Evolutionary conservation across 139 green algal genomes (phyloP), one percentile per base, ranked within the genome.

Genomic region (Coelastrella sp.): DNA sequence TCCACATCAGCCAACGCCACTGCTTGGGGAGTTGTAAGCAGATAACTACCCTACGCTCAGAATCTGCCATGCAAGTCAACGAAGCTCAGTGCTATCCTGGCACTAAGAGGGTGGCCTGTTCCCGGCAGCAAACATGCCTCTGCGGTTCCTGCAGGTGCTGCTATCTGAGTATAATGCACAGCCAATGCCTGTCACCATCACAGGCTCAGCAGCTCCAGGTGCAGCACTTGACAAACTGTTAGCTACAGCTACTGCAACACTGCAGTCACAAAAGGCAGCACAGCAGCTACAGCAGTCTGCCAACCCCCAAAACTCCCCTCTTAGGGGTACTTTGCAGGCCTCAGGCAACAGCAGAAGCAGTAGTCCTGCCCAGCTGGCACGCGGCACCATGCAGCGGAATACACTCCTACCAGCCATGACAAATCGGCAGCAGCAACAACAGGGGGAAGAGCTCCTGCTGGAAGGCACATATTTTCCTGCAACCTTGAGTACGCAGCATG

Each of bases 401-500:
- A 74, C 80, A 71, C 23, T 75, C 59, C 80, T 75, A 13, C 80
- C 58, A 75, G 80, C 60, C 5, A 22, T 59, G 81, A 22, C 22
- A 14, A 76, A 61, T 5, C 11, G 32, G 13, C 61, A 77, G 22
- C 61, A 86, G 80, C 80, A 47, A 59, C 74, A 57, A 19, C 71
- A 77, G 19, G 23, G 22, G 23, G 7, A 14, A 19, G 74, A 73
- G n/a, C 59, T 86, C 20, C 59, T 86, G 59, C 59, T 74, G 59
- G 80, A 58, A 23, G 80, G 60, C 59, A 86, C n/a, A 17, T 86
- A 4, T 20, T 83, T 90, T 74, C 73, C 85, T 73, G 85, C 23
- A 73, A 75, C 19, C 3, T 78, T 83, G 14, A 83, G 11, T 13
- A 68, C n/a, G 4, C 86, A 91, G n/a, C 92, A 92, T 32, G 93